Evolutionary conservation across 1,284 basidiomycete genomes (phyloP), one percentile per base, ranked within the genome.

Genomic region (Cutaneotrichosporon sp.): DNA sequence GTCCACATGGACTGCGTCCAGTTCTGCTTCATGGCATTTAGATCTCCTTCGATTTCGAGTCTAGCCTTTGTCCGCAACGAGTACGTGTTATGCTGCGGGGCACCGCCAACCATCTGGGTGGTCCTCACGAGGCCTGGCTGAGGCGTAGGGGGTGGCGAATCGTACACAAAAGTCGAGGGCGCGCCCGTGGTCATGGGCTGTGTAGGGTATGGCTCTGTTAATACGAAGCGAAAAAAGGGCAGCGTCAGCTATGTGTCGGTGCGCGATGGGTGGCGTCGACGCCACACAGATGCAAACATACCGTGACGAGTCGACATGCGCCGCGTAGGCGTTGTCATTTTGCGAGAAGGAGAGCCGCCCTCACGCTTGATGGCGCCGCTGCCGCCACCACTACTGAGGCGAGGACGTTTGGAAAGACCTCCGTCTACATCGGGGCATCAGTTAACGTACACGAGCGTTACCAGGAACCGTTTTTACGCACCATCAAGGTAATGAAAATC

Each of bases 1-100:
- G 67, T 61, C 77, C 78, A 80, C 56, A 80, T 80, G 18, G 79
- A 78, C 39, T 75, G 69, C 15, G 72, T 65, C 74, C 73, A 73
- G 46, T 8, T 22, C 14, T 43, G 69, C 5, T 79, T 77, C 78
- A 81, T 79, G 35, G 70, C 62, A 52, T 73, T 70, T 23, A 81
- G 63, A 60, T 81, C 77, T 23, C 77, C 77, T 17, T 76, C 67
- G 9, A 80, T 58, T 48, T 71, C 68, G 36, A 79, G 61, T 1
- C 60, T 54, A 0, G 73, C 73, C 52, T 73, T 73, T 8, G 47
- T 54, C 39, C 58, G 63, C 20, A 48, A 53, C 18, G 55, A 49
- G 50, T 56, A 59, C 10, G 63, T 54, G 44, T 62, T 65, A 13
- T 59, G 43, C 17, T 61, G 51, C 18, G 64, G 63, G 8, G 63